These are phyloP conservation scores for Quercus alba DNA, from an alignment of 306 rosid genomes.

Conservation along the genomic window DNA sequence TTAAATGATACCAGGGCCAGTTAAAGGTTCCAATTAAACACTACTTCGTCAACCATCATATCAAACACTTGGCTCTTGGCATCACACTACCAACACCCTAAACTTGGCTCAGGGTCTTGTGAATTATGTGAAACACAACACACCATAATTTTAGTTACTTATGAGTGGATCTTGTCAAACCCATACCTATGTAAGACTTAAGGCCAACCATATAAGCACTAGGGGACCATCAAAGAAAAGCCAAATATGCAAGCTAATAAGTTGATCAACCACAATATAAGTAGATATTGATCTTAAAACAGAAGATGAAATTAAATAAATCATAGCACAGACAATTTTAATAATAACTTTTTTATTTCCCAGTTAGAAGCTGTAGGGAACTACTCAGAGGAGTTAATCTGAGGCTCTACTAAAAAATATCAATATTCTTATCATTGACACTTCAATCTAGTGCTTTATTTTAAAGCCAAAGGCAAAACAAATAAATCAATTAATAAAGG, in stretches of 20 bases:
- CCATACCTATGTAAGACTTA: not conserved
- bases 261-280: not conserved
- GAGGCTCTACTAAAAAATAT: not conserved
- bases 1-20: not conserved
- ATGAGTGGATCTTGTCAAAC: not conserved
- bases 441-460: not conserved
- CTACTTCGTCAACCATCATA: no score
- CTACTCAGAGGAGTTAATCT: not conserved
- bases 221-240: not conserved
- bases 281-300: no score
- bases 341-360: not conserved
- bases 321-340: not conserved
- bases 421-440: not conserved
- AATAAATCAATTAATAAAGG: not conserved
- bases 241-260: not conserved
- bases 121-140: not conserved
- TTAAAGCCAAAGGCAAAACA: not conserved
- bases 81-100: not conserved
- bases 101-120: not conserved
- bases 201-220: not conserved
- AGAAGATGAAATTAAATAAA: not conserved
- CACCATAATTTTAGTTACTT: not conserved
- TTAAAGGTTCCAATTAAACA: no score
- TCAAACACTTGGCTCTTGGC: not conserved
- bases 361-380: not conserved